Evolutionary conservation across 2,329 filamentous ascomycete species (phyloP), one percentile per base, ranked within the genome.

Genomic region (Incumbomyces lentus): DNA sequence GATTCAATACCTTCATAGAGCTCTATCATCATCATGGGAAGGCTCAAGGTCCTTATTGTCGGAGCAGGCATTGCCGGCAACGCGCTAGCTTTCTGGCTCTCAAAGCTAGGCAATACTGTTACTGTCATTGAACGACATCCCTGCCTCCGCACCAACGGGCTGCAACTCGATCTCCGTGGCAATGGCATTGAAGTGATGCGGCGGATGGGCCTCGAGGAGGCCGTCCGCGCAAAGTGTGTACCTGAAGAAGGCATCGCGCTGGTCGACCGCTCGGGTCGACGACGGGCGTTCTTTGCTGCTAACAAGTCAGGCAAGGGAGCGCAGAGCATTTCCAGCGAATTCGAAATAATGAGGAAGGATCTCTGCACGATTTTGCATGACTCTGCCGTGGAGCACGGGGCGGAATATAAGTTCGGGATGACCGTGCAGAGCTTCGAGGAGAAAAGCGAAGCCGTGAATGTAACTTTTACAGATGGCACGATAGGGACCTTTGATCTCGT

Each of bases 261-360:
- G 14, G 66, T 78, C 14, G 66, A 77, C 56, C 44, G 46, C 0
- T 51, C 56, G 0, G 68, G 70, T 35, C 56, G 53, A 2, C 48
- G 54, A 1, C 58, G 61, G 49, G 75, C 70, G 12, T 63, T 59
- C 17, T 68, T 76, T 46, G 57, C 57, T 5, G 61, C 61, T 17
- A 68, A 70, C 49, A 54, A 58, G 18, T 60, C 68, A 0, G 70
- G 32, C 47, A 49, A 60, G 30, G 60, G 61, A 2, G 22, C 52
- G 6, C 62, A 67, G 38, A 61, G 57, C 16, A 62, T 74, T 65
- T 62, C 35, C 13, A 47, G 33, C 0, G 74, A 78, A 17, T 70
- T 67, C 32, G 75, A 78, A 58, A 76, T 79, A 40, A 69, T 78
- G 65, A 62, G 75, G 6, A 73, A 71, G 0, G 71, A 76, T 46